Conservation (phyloP, 139 green algal species). For the Chlorella sp. region DNA sequence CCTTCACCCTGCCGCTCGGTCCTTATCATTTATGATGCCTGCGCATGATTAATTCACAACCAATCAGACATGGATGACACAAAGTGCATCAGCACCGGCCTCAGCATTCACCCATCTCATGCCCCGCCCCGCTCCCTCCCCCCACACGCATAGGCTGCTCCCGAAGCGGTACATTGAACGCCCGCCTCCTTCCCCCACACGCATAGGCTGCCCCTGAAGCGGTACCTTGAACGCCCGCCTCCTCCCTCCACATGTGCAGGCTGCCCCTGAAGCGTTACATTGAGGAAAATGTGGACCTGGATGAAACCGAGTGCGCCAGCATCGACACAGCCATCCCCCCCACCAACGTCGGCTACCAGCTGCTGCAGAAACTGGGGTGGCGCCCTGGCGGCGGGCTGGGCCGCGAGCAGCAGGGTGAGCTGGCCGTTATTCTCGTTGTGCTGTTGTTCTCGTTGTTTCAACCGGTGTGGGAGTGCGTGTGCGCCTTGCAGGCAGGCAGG, state of each 20-base stretch:
- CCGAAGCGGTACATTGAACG: too few relatives aligned
- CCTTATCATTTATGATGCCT: too few relatives aligned
- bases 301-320: slow-evolving; percentile 38
- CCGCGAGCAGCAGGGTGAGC: slow-evolving; percentile 26
- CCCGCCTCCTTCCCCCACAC: not conserved
- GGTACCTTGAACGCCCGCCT: too few relatives aligned
- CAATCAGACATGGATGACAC: too few relatives aligned
- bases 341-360: slow-evolving; percentile 80
- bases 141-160: too few relatives aligned
- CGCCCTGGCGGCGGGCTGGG: slow-evolving; percentile 77
- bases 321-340: slow-evolving; percentile 52
- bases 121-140: not conserved
- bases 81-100: too few relatives aligned
- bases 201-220: too few relatives aligned
- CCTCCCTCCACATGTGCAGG: not conserved
- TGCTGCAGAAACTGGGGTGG: slow-evolving; percentile 91
- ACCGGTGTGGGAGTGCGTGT: not conserved
- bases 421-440: not conserved
- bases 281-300: slow-evolving; percentile 58
- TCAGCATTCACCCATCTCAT: not conserved
- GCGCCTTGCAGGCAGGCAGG: not conserved
- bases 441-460: not conserved
- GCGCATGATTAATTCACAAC: too few relatives aligned
- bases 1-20: too few relatives aligned
- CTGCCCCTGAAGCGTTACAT: slow-evolving; percentile 57